These are phyloP conservation scores for Pichia heedii DNA, from an alignment of 805 yeast genomes.

Conservation along the genomic window DNA sequence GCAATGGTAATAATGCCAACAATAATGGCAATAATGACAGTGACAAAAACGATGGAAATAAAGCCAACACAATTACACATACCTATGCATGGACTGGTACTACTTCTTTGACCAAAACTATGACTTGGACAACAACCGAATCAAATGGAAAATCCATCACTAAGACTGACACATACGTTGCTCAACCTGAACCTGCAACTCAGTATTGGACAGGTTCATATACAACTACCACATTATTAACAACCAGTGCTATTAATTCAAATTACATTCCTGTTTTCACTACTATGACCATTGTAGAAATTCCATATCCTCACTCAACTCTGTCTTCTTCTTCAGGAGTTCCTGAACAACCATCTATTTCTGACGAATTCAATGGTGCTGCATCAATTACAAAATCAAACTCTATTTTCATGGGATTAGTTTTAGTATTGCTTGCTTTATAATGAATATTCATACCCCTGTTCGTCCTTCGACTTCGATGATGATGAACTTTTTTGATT, in stretches of 20 bases:
- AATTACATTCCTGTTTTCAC: background rate
- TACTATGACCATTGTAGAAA: background rate
- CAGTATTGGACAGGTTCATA: constrained; percentile 3
- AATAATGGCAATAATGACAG: too few species aligned
- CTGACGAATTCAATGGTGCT: background rate
- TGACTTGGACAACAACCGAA: too few species aligned
- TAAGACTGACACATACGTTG: constrained; percentile 1
- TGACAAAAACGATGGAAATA: too few species aligned
- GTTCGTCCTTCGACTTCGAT: background rate
- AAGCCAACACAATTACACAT: too few species aligned
- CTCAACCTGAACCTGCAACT: background rate
- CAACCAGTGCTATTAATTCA: background rate
- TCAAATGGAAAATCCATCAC: background rate
- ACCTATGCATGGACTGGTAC: too few species aligned
- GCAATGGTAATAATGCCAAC: too few species aligned
- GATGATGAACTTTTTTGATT: background rate
- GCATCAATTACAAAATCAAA: background rate
- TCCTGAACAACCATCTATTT: background rate
- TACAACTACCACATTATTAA: background rate
- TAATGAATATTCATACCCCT: background rate
- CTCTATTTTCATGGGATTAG: background rate
- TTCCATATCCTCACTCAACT: background rate
- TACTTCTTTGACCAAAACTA: too few species aligned
- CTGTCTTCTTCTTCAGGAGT: background rate
- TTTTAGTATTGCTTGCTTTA: background rate